Evolutionary conservation across 78 protist species (phyloP).

Genomic region (slime mould (Dictyostelium discoideum)): DNA sequence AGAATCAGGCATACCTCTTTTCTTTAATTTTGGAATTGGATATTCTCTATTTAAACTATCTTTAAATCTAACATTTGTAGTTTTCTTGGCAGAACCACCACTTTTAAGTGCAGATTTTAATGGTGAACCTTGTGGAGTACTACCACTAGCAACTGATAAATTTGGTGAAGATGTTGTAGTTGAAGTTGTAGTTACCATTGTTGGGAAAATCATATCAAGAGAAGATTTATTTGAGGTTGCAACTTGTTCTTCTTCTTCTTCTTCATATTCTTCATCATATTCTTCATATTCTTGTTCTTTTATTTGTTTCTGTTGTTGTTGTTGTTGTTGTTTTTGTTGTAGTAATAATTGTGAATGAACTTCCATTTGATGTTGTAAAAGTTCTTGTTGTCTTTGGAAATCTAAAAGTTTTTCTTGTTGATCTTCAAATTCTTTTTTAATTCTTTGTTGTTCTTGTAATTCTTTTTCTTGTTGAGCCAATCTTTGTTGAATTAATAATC

Average conservation of each 20-base stretch:
- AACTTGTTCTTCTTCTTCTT: background rate
- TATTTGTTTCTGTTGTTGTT: too few relatives aligned
- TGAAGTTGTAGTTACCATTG: background rate
- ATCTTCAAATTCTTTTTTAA: background rate
- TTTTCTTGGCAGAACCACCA: slow-evolving; percentile 4
- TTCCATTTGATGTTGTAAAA: background rate
- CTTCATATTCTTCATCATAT: too few relatives aligned
- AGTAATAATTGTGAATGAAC: background rate
- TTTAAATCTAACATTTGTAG: background rate
- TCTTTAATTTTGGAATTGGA: slow-evolving; percentile 18
- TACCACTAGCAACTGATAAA: background rate
- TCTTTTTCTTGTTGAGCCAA: background rate
- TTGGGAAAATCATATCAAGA: background rate
- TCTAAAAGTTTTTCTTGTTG: background rate
- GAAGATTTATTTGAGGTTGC: background rate
- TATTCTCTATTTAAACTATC: slow-evolving; percentile 24
- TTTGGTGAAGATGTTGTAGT: background rate
- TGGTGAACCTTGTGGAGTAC: background rate
- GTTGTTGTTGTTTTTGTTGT: background rate
- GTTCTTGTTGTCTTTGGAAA: background rate
- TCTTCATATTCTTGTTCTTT: background rate
- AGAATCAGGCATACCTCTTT: too few relatives aligned
- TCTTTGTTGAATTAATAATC: background rate
- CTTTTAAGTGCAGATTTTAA: slow-evolving; percentile 24
- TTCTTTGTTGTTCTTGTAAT: background rate